Evolutionary conservation across 2,329 filamentous ascomycete species (phyloP).

Genomic region (Lasiodiplodia sp.): DNA sequence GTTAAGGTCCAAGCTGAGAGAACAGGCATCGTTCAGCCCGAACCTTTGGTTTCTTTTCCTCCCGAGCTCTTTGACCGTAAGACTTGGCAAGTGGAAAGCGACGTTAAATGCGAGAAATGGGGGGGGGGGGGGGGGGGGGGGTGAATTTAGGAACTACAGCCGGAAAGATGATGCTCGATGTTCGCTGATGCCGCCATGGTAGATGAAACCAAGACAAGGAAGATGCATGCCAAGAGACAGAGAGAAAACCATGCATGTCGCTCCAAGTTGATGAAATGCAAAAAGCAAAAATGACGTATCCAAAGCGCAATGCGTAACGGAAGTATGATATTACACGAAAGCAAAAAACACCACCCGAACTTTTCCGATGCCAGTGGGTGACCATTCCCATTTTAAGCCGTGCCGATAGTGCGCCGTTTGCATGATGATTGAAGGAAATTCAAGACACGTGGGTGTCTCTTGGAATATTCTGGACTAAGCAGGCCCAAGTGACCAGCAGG

Average conservation of each 20-base stretch:
- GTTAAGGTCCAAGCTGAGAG: neutral
- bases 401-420: conserved; percentile 18
- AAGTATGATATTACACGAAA: conserved; percentile 18
- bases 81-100: neutral
- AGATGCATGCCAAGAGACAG: conserved; percentile 11
- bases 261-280: neutral
- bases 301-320: neutral
- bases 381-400: conserved; percentile 15
- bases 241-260: neutral
- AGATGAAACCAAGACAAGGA: conserved; percentile 12
- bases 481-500: neutral
- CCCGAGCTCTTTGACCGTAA: neutral
- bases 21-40: neutral
- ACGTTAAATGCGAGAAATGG: neutral
- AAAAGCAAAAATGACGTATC: neutral
- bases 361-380: conserved; percentile 13
- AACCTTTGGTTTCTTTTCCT: neutral
- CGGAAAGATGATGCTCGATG: conserved; percentile 14
- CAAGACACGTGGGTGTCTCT: neutral
- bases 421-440: conserved; percentile 15
- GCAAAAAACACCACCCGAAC: conserved; percentile 20
- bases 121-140: neutral
- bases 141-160: neutral
- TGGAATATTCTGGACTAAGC: neutral
- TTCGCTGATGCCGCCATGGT: conserved; percentile 23